Base-by-base conservation (phyloP, 2,329 filamentous ascomycete species). In the Fusarium verrucosum region DNA sequence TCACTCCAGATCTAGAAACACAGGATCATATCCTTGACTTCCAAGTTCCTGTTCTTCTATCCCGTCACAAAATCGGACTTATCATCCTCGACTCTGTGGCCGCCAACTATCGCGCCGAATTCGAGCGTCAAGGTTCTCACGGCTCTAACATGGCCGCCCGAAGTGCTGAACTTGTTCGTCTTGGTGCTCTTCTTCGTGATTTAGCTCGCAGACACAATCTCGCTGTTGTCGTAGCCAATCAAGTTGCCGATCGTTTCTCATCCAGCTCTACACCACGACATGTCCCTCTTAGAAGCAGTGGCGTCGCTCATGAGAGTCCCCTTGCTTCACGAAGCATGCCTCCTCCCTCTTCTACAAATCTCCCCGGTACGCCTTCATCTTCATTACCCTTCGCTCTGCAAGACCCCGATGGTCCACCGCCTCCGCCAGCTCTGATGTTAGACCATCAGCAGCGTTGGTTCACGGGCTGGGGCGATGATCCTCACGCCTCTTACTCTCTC, bases 391-490 rank as follows among this genome's bases (percentile, higher is more conserved):
- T 77, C 52, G 66, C 72, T 6, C 51, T 70, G 14, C 70, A 63
- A 23, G 66, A 72, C 6, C 65, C 69, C 4, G 74, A 75, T 10
- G 72, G 71, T 4, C 74, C 75, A 3, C 74, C 76, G 14, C 72
- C 75, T 2, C 79, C 79, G 0, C 77, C 83, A 13, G 86, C 89
- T 1, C 82, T 97, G 33, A 85, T 87, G 28, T 85, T 97, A 10
- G 89, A 96, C 70, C 91, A 97, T 76, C 94, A 98, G 77, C 92
- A 97, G 75, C 86, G 91, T 38, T 97, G 94, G 87, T 96, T 97
- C 78, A 96, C 94, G 5, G 94, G 95, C 64, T 97, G 95, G 94
- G 93, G 94, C 20, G 92, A 96, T 75, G 83, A 88, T 53, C 79
- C 83, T 16, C 70, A 77, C 23, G 75, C 79, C 19, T 72, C 78